Conservation (phyloP, 768 basidiomycete species). For the Calvatia gigantea region DNA sequence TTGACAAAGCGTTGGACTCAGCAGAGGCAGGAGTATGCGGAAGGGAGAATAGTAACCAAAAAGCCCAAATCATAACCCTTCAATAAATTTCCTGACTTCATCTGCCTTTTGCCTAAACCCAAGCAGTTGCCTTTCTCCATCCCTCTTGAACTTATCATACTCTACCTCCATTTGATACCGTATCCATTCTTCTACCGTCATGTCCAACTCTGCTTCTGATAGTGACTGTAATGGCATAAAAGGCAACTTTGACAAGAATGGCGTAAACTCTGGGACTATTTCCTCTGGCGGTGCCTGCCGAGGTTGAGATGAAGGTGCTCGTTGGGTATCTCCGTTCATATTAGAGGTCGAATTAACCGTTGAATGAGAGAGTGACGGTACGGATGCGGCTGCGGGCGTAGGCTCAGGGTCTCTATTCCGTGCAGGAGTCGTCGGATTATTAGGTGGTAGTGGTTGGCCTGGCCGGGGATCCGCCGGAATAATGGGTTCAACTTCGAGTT, state of each 20-base stretch:
- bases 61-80: constrained; percentile 22
- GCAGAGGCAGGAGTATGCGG: no score
- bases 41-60: no score
- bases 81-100: constrained; percentile 36
- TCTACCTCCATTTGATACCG: constrained; percentile 69
- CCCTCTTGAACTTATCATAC: constrained; percentile 50
- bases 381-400: no score
- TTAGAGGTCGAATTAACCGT: neutral
- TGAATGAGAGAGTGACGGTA: no score
- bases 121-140: constrained; percentile 41
- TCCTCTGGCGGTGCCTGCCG: neutral
- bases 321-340: neutral
- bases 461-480: neutral
- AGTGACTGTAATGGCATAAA: constrained; percentile 42
- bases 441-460: neutral
- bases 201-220: constrained; percentile 62
- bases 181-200: constrained; percentile 87
- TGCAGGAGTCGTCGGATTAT: neutral
- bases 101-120: constrained; percentile 39
- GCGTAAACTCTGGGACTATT: constrained; percentile 19
- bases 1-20: no score
- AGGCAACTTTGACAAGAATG: constrained; percentile 42
- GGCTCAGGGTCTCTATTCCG: neutral
- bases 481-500: neutral
- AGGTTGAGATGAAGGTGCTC: neutral